Evolutionary conservation across 169 alveolate species (phyloP).

Genomic region (Eimeria mitis): DNA sequence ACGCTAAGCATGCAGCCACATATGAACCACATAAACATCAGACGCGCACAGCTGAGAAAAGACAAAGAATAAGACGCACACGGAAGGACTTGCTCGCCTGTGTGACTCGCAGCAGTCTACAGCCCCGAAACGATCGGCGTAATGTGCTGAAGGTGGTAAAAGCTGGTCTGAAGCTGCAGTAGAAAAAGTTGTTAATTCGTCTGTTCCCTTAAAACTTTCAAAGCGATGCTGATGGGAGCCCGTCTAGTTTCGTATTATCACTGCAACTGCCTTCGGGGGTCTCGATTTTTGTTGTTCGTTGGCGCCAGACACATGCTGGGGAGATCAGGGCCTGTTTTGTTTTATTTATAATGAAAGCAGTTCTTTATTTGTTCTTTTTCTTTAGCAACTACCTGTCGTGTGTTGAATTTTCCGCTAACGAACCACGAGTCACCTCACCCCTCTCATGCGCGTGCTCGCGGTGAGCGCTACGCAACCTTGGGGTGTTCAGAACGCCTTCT

Average conservation of each 20-base stretch:
- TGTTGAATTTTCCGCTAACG: neutral
- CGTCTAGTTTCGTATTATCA: neutral
- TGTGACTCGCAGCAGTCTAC: neutral
- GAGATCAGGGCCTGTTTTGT: neutral
- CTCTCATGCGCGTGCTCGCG: neutral
- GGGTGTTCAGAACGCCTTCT: neutral
- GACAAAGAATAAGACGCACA: neutral
- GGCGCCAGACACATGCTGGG: neutral
- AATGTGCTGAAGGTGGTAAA: neutral
- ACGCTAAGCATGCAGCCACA: neutral
- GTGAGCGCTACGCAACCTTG: slow-evolving; percentile 16
- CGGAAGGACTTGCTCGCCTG: neutral
- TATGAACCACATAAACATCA: neutral
- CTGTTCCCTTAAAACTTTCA: neutral
- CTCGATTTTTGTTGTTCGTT: slow-evolving; percentile 3
- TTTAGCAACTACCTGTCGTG: neutral
- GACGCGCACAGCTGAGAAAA: neutral
- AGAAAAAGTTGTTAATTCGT: neutral
- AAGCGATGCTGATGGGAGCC: neutral
- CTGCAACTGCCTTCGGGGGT: neutral
- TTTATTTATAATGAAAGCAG: neutral
- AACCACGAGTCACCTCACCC: slow-evolving; percentile 12
- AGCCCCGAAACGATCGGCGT: neutral
- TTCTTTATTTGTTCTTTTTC: neutral
- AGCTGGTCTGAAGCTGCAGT: neutral